Base-by-base conservation (phyloP, 2,329 filamentous ascomycete genomes). In the Sporothrix brunneoviolacea region DNA sequence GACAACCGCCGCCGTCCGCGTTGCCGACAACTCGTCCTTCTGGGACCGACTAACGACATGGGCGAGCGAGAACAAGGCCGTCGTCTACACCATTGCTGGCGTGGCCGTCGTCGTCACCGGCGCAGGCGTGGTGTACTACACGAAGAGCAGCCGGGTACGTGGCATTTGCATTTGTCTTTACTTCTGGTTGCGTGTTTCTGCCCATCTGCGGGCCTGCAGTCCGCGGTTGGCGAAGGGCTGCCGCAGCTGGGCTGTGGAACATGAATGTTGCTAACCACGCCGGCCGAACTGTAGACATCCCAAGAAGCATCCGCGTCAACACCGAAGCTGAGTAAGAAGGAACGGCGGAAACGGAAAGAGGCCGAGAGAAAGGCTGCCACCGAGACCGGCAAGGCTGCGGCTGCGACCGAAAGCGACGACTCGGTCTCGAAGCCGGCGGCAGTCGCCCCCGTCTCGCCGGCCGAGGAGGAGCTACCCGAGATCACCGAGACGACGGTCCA, bases 31-130 rank as follows among this genome's bases (percentile, higher is more conserved):
- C 55, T 80, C 84, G 53, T 85, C 87, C 41, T 72, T 93, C 50
- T 95, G 90, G 90, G 88, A 95, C 68, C 85, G 91, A 62, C 75
- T 96, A 70, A 86, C 90, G 58, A 84, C 76, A 64, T 98, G 93
- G 91, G 90, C 87, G 13, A 88, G 90, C 3, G 91, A 97, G 67
- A 91, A 98, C 73, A 97, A 96, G 75, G 86, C 88, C 42, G 79
- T 91, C 49, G 91, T 95, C 56, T 98, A 96, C 71, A 96, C 93
- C 59, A 88, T 97, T 70, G 93, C 91, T 50, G 93, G 93, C 63
- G 87, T 95, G 54, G 91, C 91, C 48, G 80, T 95, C 42, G 89
- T 96, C 38, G 87, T 95, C 51, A 93, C 89, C 13, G 88, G 88
- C 55, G 91, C 91, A 30, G 91, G 93, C 60, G 88, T 88, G 38